Percentiles rank a stretch among this genome's conserved stretches.
phyloP scores from a whole-genome alignment of 2,329 filamentous ascomycete species.

The Scedosporium minutisporum region DNA sequence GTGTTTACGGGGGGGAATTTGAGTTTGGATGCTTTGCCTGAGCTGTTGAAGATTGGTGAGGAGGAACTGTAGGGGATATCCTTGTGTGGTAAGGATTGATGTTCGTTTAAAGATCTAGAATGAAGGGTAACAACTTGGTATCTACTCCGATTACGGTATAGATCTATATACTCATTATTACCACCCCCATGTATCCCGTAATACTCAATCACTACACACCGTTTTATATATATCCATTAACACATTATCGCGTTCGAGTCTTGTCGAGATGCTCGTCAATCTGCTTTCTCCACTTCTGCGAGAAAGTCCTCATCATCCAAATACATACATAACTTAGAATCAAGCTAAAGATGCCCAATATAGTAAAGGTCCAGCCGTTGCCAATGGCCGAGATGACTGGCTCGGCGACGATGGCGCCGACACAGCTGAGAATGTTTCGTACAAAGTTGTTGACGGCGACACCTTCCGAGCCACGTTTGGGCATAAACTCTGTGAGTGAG shows the following conservation, averaged over 20 bases:
- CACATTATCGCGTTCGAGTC: neutral
- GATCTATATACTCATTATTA: neutral
- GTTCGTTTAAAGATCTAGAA: neutral
- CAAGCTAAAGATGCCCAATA: conserved; percentile 40
- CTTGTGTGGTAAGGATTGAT: neutral
- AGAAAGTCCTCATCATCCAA: conserved; percentile 50
- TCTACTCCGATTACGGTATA: neutral
- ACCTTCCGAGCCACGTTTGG: conserved; percentile 57
- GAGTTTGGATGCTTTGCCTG: conserved; percentile 41
- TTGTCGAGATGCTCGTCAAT: conserved; percentile 43
- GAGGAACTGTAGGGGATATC: conserved; percentile 5
- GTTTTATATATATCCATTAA: neutral
- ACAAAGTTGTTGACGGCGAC: conserved; percentile 77
- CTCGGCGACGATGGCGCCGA: conserved; percentile 59
- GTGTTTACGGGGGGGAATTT: conserved; percentile 55
- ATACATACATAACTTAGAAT: conserved; percentile 48
- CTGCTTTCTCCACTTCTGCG: conserved; percentile 49
- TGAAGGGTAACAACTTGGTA: neutral
- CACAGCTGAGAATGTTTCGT: conserved; percentile 66
- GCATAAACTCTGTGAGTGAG: conserved; percentile 80
- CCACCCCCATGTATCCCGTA: neutral
- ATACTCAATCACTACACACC: neutral
- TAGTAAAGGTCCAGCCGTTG: conserved; percentile 68
- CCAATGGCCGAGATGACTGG: conserved; percentile 64
- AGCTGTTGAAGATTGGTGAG: conserved; percentile 29